These are phyloP conservation scores for Trichophyton simii DNA, from an alignment of 2,329 filamentous ascomycete species.

Conservation along the genomic window DNA sequence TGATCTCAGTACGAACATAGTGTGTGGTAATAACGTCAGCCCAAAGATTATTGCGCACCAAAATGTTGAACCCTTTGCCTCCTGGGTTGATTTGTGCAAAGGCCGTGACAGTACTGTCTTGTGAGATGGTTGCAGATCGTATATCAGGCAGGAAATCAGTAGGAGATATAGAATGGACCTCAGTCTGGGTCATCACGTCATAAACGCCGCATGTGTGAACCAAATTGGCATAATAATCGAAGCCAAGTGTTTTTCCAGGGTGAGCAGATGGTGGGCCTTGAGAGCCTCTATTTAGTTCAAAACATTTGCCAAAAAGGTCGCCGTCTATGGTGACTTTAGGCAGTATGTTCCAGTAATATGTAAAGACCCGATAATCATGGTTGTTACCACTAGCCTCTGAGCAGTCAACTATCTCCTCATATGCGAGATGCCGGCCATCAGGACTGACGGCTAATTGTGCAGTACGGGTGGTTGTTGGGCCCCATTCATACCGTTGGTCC, in stretches of 20 bases:
- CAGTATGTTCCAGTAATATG: background rate
- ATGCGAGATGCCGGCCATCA: background rate
- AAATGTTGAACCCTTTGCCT: background rate
- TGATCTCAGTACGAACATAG: background rate
- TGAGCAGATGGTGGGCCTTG: no score
- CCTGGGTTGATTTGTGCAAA: background rate
- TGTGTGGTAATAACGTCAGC: background rate
- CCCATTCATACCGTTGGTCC: background rate
- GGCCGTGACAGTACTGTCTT: background rate
- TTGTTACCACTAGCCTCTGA: no score
- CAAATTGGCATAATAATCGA: background rate
- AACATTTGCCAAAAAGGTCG: background rate
- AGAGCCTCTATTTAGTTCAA: background rate
- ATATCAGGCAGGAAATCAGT: background rate
- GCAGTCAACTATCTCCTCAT: background rate
- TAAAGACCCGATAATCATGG: background rate
- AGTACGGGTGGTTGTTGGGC: background rate
- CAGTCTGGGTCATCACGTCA: background rate
- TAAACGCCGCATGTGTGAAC: background rate
- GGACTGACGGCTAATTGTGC: background rate
- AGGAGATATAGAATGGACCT: background rate
- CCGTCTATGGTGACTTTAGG: background rate
- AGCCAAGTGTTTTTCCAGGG: background rate
- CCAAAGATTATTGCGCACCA: background rate
- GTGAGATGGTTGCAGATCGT: background rate